A percentile compares a stretch with the other conserved stretches of the same genome.
These are phyloP conservation scores for Rhynchosporium graminicola DNA, from an alignment of 2,329 filamentous ascomycete genomes.

Conservation along the genomic window DNA sequence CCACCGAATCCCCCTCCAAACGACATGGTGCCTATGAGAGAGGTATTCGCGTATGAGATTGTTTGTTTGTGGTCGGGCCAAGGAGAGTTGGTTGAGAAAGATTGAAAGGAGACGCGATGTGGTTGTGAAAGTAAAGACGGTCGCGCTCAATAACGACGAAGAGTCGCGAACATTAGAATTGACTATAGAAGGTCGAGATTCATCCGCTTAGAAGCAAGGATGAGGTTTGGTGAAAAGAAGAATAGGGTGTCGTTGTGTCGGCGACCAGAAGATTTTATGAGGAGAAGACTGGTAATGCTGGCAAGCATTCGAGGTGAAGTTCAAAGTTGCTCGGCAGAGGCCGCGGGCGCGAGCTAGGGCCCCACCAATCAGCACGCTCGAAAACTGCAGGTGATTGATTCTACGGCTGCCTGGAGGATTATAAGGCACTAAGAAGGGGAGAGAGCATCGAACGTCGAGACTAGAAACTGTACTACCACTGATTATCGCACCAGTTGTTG, in stretches of 20 bases:
- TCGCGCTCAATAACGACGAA: conserved; percentile 35
- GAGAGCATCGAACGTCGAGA: background rate
- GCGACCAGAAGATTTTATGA: conserved; percentile 22
- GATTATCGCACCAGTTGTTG: conserved; percentile 21
- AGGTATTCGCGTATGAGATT: conserved; percentile 15
- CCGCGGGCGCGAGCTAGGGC: conserved; percentile 1
- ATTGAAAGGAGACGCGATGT: conserved; percentile 31
- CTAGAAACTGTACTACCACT: background rate
- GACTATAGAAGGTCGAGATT: conserved; percentile 31
- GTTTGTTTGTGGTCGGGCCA: background rate
- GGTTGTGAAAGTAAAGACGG: conserved; percentile 25
- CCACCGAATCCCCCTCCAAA: conserved; percentile 51
- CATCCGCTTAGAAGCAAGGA: conserved; percentile 22
- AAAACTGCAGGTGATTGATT: conserved; percentile 18
- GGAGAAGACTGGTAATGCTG: conserved; percentile 7
- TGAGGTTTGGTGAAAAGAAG: conserved; percentile 21
- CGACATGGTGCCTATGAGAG: conserved; percentile 36
- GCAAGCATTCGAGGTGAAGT: conserved; percentile 6
- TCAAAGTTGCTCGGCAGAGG: background rate
- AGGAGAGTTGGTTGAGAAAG: conserved; percentile 20
- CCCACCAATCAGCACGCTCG: conserved; percentile 22
- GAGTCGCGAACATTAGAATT: conserved; percentile 37
- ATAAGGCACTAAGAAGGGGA: conserved; percentile 17
- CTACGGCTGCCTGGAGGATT: conserved; percentile 24
- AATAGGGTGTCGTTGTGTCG: conserved; percentile 17